Base-by-base conservation (phyloP, 768 basidiomycete species). In the Lanmaoa pseudosensibilis region DNA sequence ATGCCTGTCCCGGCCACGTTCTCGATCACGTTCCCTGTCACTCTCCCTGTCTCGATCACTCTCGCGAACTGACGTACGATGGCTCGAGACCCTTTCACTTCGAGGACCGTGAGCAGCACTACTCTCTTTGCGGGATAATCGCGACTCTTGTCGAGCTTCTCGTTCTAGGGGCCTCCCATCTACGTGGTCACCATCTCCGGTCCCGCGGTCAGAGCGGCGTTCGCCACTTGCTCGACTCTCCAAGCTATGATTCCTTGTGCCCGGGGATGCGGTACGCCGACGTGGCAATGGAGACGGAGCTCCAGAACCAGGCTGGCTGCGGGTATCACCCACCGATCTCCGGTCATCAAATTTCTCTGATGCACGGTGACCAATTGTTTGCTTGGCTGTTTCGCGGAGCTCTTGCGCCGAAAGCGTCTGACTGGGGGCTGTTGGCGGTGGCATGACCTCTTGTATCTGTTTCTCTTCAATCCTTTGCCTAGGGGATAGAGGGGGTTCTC, bases 331-430 rank as follows among this genome's bases (percentile, higher is more conserved):
- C 6, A 60, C 66, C 37, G 57, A 64, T 51, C 65, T 64, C 37
- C 73, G 77, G 46, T 79, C 78, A 32, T 82, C 81, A 21, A 63
- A 59, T 56, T 66, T 76, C 62, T 64, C 83, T 41, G 68, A 55
- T 43, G 59, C 62, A 37, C 75, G 70, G 18, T 69, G 77, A 36
- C 68, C 69, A 41, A 85, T 80, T 16, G 83, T 79, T 65, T 88
- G 86, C 64, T 86, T 88, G 7, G 90, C 90, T 3, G 87, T 90
- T 67, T 89, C 88, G 48, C 91, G 81, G 16, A 92, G 78, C 63
- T 90, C 90, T 62, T 91, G 88, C 1, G 90, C 89, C 11, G 87
- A 88, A 7, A 77, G 73, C 0, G 90, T 91, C 64, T 91, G 88
- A 63, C 90, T 92, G 2, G 91, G 91, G 46, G 78, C 83, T 25